These are phyloP conservation scores for Phytophthora citricola DNA, from an alignment of 352 stramenopile species.

Conservation along the genomic window DNA sequence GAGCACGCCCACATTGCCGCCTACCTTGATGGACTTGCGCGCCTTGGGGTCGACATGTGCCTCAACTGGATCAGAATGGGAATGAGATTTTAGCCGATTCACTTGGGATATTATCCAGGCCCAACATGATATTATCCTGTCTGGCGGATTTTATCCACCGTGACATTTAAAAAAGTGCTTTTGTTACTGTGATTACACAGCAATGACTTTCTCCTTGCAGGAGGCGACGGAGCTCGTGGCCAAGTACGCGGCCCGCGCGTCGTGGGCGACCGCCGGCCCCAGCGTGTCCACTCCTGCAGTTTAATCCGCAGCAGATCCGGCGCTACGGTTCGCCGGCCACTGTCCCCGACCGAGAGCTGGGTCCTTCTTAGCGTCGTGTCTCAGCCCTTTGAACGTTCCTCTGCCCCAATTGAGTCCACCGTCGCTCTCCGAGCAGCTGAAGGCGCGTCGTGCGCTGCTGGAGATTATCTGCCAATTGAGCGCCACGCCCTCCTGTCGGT, in stretches of 20 bases:
- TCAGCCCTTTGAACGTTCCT: not conserved
- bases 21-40: conserved; percentile 82
- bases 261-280: not conserved
- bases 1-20: conserved; percentile 71
- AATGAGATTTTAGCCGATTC: too few species aligned
- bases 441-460: conserved; percentile 17
- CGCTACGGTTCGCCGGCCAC: conserved; percentile 3
- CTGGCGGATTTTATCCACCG: too few species aligned
- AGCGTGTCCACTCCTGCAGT: not conserved
- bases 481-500: conserved; percentile 18
- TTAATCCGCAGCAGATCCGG: conserved; percentile 13
- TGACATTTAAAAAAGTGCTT: too few species aligned
- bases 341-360: conserved; percentile 24
- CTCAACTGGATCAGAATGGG: not conserved
- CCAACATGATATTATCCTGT: too few species aligned
- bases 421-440: conserved; percentile 16
- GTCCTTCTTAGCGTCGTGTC: conserved; percentile 15
- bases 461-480: conserved; percentile 29
- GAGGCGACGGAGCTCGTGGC: conserved; percentile 20
- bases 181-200: too few species aligned
- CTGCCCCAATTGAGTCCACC: conserved; percentile 1
- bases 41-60: conserved; percentile 47
- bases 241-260: conserved; percentile 21
- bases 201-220: conserved; percentile 5
- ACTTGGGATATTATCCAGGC: too few species aligned